Conservation (phyloP, 768 basidiomycete genomes). For the Chalciporus chontae region DNA sequence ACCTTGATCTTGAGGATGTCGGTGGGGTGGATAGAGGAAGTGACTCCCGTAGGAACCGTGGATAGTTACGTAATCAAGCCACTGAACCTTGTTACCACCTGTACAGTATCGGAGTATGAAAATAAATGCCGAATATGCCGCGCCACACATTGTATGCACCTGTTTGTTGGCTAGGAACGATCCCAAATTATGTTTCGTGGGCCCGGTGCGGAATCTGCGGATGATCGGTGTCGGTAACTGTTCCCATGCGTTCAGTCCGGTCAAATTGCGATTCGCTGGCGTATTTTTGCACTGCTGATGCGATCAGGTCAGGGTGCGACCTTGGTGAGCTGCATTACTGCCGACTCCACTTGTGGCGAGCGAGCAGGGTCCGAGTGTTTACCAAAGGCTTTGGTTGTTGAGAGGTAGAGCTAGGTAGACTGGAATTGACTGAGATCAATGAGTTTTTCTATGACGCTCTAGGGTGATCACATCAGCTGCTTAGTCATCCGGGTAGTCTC, state of each 20-base stretch:
- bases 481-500: slow-evolving; percentile 23
- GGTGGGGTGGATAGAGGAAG: slow-evolving; percentile 16
- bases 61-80: slow-evolving; percentile 25
- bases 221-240: neutral
- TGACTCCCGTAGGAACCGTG: neutral
- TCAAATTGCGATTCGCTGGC: slow-evolving; percentile 23
- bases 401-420: no score
- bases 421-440: no score
- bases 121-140: neutral
- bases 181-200: neutral
- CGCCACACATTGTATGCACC: neutral
- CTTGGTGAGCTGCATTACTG: neutral
- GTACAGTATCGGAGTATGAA: slow-evolving; percentile 10
- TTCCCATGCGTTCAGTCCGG: slow-evolving; percentile 7
- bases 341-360: slow-evolving; percentile 8
- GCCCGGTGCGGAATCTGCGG: neutral
- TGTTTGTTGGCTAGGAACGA: neutral
- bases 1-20: slow-evolving; percentile 44
- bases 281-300: slow-evolving; percentile 13
- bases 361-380: neutral
- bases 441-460: no score
- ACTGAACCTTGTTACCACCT: slow-evolving; percentile 21
- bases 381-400: no score
- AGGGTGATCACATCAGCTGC: slow-evolving; percentile 1
- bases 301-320: neutral